Conservation (phyloP, 2,329 filamentous ascomycete species). For the Fusarium tanahbumbuense region DNA sequence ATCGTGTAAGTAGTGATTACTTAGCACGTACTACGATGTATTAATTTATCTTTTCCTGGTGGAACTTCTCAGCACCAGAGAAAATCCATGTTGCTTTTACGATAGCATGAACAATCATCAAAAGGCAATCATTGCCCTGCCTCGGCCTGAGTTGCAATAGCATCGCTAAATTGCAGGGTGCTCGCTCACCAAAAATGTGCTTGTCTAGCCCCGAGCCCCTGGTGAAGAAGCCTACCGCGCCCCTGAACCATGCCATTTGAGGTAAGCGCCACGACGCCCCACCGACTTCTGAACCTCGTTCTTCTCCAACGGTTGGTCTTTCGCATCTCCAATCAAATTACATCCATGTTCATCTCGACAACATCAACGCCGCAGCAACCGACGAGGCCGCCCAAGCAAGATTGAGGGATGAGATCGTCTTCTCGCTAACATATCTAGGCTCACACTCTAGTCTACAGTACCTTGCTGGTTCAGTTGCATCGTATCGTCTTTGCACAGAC, state of each 20-base stretch:
- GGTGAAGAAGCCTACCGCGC: conserved; percentile 5
- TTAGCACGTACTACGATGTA: background rate
- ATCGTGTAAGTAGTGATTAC: background rate
- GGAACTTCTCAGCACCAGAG: background rate
- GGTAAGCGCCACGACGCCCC: conserved; percentile 35
- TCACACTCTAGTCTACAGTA: background rate
- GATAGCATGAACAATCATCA: conserved; percentile 25
- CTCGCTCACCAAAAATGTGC: conserved; percentile 15
- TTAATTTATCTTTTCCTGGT: background rate
- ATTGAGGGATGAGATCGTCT: conserved; percentile 16
- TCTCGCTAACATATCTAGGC: background rate
- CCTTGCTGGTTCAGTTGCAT: conserved; percentile 11
- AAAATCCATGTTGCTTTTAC: conserved; percentile 5
- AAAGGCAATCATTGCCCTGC: conserved; percentile 2
- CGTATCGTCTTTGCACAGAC: conserved; percentile 6
- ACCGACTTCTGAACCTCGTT: conserved; percentile 30
- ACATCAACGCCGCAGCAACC: conserved; percentile 32
- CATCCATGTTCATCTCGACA: conserved; percentile 26
- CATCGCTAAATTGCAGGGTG: conserved; percentile 38
- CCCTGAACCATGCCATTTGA: conserved; percentile 40
- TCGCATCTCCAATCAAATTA: conserved; percentile 29
- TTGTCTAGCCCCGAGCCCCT: conserved; percentile 28
- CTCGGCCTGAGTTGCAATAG: background rate
- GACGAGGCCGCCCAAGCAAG: conserved; percentile 22
- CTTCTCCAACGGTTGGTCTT: conserved; percentile 36